phyloP scores from a whole-genome alignment of 2,329 filamentous ascomycete genomes.

The Conoideocrella luteorostrata region DNA sequence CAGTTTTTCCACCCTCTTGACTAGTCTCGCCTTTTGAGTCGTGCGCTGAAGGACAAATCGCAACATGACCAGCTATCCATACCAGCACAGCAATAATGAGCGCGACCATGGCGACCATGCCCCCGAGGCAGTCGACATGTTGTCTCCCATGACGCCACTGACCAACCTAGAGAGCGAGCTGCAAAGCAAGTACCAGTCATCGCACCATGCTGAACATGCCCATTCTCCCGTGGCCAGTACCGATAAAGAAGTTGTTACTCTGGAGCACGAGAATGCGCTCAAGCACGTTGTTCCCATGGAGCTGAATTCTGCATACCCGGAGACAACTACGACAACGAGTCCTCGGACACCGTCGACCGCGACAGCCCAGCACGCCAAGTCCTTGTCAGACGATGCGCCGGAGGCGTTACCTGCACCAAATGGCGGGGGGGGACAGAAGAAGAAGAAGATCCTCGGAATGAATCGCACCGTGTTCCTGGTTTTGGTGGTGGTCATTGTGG shows the following conservation, averaged over 20 bases:
- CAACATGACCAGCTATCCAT: too few relatives aligned
- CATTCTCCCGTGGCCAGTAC: not conserved
- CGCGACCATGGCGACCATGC: slow-evolving; percentile 10
- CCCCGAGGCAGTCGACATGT: not conserved
- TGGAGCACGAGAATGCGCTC: too few relatives aligned
- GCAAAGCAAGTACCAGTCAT: not conserved
- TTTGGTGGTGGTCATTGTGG: not conserved
- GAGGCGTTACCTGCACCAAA: not conserved
- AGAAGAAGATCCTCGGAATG: slow-evolving; percentile 3
- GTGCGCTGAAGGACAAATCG: too few relatives aligned
- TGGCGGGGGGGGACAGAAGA: not conserved
- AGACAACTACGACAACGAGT: too few relatives aligned
- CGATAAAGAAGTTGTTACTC: not conserved
- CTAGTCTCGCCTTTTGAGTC: too few relatives aligned
- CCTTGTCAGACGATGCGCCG: too few relatives aligned
- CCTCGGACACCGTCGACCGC: too few relatives aligned
- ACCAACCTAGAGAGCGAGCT: not conserved
- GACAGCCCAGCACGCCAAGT: too few relatives aligned
- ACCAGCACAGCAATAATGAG: too few relatives aligned
- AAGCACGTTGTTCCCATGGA: too few relatives aligned
- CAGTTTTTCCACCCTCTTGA: too few relatives aligned
- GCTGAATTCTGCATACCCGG: too few relatives aligned
- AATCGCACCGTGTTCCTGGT: not conserved
- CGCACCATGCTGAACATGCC: not conserved
- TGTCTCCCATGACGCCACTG: not conserved